These are phyloP conservation scores for Daedaleopsis nitida DNA, from an alignment of 768 basidiomycete species.

Conservation along the genomic window DNA sequence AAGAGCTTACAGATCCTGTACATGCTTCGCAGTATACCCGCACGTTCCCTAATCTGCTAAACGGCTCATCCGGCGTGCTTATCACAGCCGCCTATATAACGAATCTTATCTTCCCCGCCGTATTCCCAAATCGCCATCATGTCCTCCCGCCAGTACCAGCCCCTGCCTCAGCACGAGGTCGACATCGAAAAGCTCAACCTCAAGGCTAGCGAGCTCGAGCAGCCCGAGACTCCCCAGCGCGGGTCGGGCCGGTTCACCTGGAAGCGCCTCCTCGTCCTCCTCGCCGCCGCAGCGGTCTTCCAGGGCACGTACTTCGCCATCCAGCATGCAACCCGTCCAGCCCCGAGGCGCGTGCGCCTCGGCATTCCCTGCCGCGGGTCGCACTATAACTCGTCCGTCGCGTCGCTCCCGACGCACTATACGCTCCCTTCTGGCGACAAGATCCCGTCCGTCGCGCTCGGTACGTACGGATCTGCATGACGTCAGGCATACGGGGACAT, in stretches of 20 bases:
- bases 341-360: neutral
- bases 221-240: neutral
- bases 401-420: conserved; percentile 47
- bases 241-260: neutral
- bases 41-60: neutral
- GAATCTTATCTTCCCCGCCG: neutral
- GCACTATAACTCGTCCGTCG: conserved; percentile 21
- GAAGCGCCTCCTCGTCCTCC: conserved; percentile 15
- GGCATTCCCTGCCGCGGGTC: conserved; percentile 14
- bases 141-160: conserved; percentile 9
- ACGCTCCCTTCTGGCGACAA: conserved; percentile 66
- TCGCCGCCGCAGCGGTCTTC: conserved; percentile 9
- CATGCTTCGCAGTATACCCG: too few relatives aligned
- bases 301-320: conserved; percentile 8
- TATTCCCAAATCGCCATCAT: neutral
- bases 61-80: neutral
- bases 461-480: conserved; percentile 33
- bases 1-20: too few relatives aligned
- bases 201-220: neutral
- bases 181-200: conserved; percentile 8
- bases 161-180: conserved; percentile 8
- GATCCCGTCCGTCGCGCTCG: conserved; percentile 69
- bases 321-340: neutral
- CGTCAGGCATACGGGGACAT: neutral
- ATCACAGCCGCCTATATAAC: neutral